Conservation (phyloP, 2,329 filamentous ascomycete genomes). For the Aureobasidium uvarum region DNA sequence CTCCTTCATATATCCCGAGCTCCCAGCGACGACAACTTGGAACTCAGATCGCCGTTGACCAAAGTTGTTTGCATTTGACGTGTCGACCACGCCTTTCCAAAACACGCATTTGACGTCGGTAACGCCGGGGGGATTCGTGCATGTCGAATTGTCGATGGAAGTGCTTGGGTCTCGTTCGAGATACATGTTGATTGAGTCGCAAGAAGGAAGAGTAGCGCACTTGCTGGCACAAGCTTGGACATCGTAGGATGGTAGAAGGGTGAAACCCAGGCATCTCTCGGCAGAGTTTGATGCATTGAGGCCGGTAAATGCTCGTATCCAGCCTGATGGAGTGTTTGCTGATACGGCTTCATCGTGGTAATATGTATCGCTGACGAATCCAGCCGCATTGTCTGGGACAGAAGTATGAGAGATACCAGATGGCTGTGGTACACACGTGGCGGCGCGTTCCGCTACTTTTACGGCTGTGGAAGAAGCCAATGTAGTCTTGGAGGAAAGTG, state of each 20-base stretch:
- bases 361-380: neutral
- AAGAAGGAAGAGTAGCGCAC: conserved; percentile 12
- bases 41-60: conserved; percentile 32
- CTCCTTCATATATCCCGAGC: neutral
- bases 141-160: conserved; percentile 34
- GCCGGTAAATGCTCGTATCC: neutral
- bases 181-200: conserved; percentile 27
- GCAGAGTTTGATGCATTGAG: conserved; percentile 8
- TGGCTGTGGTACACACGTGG: neutral
- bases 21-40: neutral
- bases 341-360: neutral
- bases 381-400: neutral
- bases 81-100: conserved; percentile 33
- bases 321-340: neutral
- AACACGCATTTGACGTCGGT: conserved; percentile 38
- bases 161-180: conserved; percentile 28
- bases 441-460: neutral
- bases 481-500: neutral
- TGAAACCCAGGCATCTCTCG: neutral
- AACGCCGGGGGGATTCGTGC: conserved; percentile 38
- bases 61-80: conserved; percentile 32
- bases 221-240: neutral
- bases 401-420: neutral
- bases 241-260: neutral
- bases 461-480: neutral